Conservation (phyloP, 371 early-diverging fungal species). For the Mortierella sp. region DNA sequence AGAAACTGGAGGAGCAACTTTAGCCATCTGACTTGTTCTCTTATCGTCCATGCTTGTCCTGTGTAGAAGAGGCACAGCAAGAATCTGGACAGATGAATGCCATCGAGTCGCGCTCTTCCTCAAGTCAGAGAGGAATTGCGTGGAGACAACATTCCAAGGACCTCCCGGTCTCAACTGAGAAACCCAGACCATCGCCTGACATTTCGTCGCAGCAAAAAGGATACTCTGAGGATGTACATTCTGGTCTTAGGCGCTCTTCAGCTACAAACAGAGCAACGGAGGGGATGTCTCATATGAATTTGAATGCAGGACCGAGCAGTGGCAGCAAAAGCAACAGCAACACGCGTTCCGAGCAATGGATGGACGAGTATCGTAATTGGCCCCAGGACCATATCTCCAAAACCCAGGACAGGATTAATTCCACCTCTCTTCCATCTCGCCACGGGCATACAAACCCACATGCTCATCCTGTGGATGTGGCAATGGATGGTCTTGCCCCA, state of each 20-base stretch:
- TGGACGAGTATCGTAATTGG: conserved; percentile 6
- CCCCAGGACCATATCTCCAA: conserved; percentile 6
- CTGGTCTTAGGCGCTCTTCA: conserved; percentile 7
- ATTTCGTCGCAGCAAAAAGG: conserved; percentile 2
- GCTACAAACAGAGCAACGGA: conserved; percentile 17
- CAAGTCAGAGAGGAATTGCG: background rate
- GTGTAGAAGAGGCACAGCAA: no score
- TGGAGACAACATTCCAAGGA: conserved; percentile 6
- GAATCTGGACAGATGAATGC: background rate
- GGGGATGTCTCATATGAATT: conserved; percentile 16
- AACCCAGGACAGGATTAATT: background rate
- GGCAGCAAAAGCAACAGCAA: background rate
- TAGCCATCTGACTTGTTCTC: no score
- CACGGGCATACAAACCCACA: background rate
- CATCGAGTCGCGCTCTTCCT: background rate
- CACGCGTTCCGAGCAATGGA: background rate
- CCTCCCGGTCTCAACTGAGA: conserved; percentile 1
- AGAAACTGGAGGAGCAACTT: no score
- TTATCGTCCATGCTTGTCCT: no score
- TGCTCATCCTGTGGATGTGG: background rate
- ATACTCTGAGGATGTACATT: background rate
- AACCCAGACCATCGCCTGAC: conserved; percentile 7
- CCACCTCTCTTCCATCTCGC: background rate
- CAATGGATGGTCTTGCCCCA: background rate
- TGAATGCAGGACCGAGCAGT: conserved; percentile 6